These are phyloP conservation scores for Acacia melanoxylon DNA, from an alignment of 306 rosid species.

Conservation along the genomic window DNA sequence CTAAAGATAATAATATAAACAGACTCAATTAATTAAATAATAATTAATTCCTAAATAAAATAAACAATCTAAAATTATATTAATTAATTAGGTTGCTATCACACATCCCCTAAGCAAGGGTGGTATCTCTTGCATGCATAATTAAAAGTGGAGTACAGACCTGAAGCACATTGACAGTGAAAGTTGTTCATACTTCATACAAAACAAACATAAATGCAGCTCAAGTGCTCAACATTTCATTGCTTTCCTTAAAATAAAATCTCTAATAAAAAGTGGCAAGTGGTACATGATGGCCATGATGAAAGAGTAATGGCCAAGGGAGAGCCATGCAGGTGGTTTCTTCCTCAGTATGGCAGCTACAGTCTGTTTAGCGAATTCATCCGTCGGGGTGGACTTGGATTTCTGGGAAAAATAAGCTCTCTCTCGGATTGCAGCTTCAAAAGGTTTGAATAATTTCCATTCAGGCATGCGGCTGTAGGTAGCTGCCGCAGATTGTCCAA, in stretches of 20 bases:
- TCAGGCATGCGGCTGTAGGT: constrained; percentile 69
- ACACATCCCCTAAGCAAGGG: not conserved
- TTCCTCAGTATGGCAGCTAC: not conserved
- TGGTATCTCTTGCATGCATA: not conserved
- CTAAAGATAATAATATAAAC: too few relatives aligned
- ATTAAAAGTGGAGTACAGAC: not conserved
- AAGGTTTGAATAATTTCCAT: constrained; percentile 66
- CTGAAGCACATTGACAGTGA: not conserved
- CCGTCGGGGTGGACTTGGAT: constrained; percentile 57
- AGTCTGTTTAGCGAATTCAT: constrained; percentile 36
- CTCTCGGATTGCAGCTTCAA: constrained; percentile 56
- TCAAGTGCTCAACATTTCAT: not conserved
- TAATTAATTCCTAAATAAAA: too few relatives aligned
- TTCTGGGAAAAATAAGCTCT: constrained; percentile 64
- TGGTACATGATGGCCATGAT: constrained; percentile 3
- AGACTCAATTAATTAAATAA: too few relatives aligned
- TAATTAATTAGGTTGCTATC: too few relatives aligned
- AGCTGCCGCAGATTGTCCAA: constrained; percentile 56
- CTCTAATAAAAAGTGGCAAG: constrained; percentile 11
- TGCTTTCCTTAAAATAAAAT: constrained; percentile 1
- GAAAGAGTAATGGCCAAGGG: not conserved
- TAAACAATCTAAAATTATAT: too few relatives aligned
- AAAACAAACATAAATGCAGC: not conserved
- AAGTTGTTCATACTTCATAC: not conserved
- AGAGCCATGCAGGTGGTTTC: constrained; percentile 8